Evolutionary conservation across 495 filamentous ascomycete genomes (phyloP), one percentile per base, ranked within the genome.

Genomic region (Penicillium coprophilum): DNA sequence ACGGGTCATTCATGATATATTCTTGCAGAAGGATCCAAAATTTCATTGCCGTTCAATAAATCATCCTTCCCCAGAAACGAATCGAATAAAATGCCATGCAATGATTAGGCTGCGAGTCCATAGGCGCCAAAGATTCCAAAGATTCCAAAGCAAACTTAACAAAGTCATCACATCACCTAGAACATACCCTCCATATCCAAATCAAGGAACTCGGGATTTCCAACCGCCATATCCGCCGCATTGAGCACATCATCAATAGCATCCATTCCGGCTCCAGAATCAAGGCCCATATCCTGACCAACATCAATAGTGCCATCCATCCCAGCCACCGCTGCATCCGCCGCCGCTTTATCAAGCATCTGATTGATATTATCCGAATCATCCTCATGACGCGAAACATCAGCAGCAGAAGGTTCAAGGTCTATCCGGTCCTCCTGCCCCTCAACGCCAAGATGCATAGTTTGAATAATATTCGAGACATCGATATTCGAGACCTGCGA

Each of bases 181-280:
- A 73, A 79, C 73, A 79, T 77, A 8, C 71, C 72, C 58, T 79
- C 76, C 75, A 79, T 75, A 63, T 80, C 77, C 57, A 80, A 55
- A 69, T 79, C 75, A 27, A 78, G 53, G 58, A 77, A 77, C 56
- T 79, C 76, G n/a, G 75, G 75, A 60, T 78, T 79, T 4, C 69
- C 73, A 65, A 73, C 73, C 0, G 68, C 69, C 72, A 78, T 77
- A 61, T 79, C 73, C 6, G 75, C 77, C 12, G 73, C 75, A 68
- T 76, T 75, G 36, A 79, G 61, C 40, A 79, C 69, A 62, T 78
- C 77, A 39, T 80, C 75, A 53, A 79, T 75, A 57, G 69, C 70
- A 58, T 77, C 75, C 61, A 77, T 63, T 0, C 71, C 73, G 0
- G 57, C 57, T 12, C 57, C 56, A 28, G 39, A 24, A 65, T 60